Evolutionary conservation across 2,329 filamentous ascomycete species (phyloP).

Genomic region (Cercospora sp.): DNA sequence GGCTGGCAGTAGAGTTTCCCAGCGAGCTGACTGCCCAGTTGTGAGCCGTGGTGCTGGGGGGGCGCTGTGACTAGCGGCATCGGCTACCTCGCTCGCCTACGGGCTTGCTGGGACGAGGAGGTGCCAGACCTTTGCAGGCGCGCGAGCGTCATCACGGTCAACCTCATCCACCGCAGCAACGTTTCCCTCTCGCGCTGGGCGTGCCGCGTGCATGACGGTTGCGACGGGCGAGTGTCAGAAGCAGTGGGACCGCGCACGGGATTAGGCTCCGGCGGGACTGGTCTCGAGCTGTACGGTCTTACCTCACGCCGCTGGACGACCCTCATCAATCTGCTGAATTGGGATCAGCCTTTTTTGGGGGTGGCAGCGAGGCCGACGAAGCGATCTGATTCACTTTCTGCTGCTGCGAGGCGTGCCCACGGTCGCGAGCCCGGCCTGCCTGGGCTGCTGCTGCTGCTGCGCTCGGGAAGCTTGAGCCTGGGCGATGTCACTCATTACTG

Average conservation of each 20-base stretch:
- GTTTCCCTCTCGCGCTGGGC: constrained; percentile 5
- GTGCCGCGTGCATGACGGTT: constrained; percentile 9
- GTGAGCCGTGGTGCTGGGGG: constrained; percentile 11
- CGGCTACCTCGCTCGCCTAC: constrained; percentile 13
- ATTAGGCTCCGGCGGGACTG: constrained; percentile 19
- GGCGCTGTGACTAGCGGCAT: constrained; percentile 14
- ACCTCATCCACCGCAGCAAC: constrained; percentile 1
- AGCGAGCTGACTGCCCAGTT: constrained; percentile 12
- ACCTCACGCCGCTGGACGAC: constrained; percentile 22
- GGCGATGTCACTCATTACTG: background rate
- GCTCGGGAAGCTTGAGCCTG: constrained; percentile 23
- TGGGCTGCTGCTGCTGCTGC: constrained; percentile 11
- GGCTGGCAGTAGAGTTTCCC: constrained; percentile 11
- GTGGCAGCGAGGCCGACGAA: constrained; percentile 12
- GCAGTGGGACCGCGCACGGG: constrained; percentile 8
- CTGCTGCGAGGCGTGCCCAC: constrained; percentile 15
- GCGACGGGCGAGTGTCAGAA: constrained; percentile 13
- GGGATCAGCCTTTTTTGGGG: constrained; percentile 25
- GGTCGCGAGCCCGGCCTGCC: constrained; percentile 15
- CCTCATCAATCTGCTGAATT: constrained; percentile 16
- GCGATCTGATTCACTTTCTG: constrained; percentile 23
- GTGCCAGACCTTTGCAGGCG: background rate
- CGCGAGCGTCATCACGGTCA: background rate
- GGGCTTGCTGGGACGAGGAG: constrained; percentile 2
- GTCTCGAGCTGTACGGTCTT: constrained; percentile 18